Evolutionary conservation across 2,329 filamentous ascomycete species (phyloP).

Genomic region (Fusarium clavum): DNA sequence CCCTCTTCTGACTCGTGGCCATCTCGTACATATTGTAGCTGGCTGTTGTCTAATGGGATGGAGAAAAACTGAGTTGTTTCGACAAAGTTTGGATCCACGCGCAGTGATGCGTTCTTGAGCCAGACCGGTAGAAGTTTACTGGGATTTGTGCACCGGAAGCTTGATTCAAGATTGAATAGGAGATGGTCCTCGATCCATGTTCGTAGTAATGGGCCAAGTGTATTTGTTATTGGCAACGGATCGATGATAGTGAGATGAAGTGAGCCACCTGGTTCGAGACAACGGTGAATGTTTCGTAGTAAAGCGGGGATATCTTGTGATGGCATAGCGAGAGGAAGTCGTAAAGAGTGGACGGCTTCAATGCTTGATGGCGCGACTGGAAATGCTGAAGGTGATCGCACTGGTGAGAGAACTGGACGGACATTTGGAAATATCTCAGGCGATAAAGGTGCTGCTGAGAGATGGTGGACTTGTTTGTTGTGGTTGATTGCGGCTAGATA

Average conservation of each 20-base stretch:
- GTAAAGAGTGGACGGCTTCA: conserved; percentile 63
- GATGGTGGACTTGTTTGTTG: conserved; percentile 28
- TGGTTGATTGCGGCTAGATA: conserved; percentile 29
- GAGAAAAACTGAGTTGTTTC: conserved; percentile 61
- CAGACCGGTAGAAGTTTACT: conserved; percentile 68
- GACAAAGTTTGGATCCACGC: conserved; percentile 58
- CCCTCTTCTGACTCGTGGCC: conserved; percentile 45
- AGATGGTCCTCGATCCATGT: conserved; percentile 72
- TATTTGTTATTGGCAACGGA: conserved; percentile 65
- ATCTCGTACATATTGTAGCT: conserved; percentile 27
- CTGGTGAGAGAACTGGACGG: conserved; percentile 54
- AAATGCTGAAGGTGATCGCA: conserved; percentile 51
- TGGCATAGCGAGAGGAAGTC: conserved; percentile 67
- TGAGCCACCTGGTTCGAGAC: conserved; percentile 66
- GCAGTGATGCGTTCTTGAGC: conserved; percentile 66
- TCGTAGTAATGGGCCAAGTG: conserved; percentile 66
- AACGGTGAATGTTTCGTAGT: conserved; percentile 67
- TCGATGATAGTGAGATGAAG: conserved; percentile 72
- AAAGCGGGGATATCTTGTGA: conserved; percentile 67
- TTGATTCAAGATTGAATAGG: conserved; percentile 65
- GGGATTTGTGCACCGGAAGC: conserved; percentile 69
- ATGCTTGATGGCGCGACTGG: conserved; percentile 58
- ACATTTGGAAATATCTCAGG: conserved; percentile 55
- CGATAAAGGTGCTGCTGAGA: conserved; percentile 37
- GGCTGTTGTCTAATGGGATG: conserved; percentile 45